A percentile compares a stretch with the other conserved stretches of the same genome.
Conservation (phyloP, 2,329 filamentous ascomycete genomes). For the Cadophora malorum region DNA sequence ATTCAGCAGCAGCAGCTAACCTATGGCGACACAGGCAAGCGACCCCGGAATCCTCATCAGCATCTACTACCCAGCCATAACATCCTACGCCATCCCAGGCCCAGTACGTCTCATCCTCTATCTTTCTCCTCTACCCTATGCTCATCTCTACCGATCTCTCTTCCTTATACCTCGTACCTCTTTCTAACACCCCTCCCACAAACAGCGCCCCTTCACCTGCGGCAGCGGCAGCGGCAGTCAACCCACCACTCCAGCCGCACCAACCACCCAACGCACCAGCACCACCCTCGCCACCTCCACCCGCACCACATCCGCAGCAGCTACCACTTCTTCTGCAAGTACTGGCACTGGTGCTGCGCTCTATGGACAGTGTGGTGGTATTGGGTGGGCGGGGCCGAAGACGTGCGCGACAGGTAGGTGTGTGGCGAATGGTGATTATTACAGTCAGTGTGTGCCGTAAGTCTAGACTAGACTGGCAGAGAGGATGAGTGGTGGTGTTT, state of each 20-base stretch:
- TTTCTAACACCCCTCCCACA: not conserved
- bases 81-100: conserved; percentile 11
- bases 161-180: no score
- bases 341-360: not conserved
- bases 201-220: conserved; percentile 37
- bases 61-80: conserved; percentile 16
- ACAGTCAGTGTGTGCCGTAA: not conserved
- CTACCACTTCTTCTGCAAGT: not conserved
- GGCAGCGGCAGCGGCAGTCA: not conserved
- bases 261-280: not conserved
- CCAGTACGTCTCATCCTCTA: conserved; percentile 1
- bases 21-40: not conserved
- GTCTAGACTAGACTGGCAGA: not conserved
- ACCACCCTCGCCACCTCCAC: not conserved
- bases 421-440: not conserved
- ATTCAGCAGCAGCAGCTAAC: not conserved
- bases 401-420: not conserved
- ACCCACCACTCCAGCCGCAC: not conserved
- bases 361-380: not conserved
- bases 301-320: not conserved
- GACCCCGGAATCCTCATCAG: conserved; percentile 21
- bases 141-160: no score
- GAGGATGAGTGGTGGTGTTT: not conserved
- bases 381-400: not conserved
- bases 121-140: no score